Base-by-base conservation (phyloP, 805 yeast genomes). In the Pichia kluyveri region DNA sequence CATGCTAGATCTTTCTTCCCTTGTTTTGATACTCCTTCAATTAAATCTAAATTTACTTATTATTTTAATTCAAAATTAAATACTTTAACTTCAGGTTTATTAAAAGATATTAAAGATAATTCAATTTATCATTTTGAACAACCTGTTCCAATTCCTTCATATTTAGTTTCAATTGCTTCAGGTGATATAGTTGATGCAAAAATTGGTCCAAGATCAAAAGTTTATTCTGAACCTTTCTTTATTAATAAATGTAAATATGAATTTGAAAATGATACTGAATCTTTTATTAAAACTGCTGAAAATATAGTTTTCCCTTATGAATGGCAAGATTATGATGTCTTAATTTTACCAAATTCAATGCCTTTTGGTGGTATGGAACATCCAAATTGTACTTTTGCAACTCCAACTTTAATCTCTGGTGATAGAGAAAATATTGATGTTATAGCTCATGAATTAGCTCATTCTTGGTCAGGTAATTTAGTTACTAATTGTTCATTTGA, bases 281-380 rank as follows among this genome's bases (percentile, higher is more conserved):
- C 75, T 50, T 89, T 89, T 68, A 80, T 89, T 52, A 63, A 75
- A 57, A 75, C 84, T 17, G 95, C 96, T 10, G 96, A 89, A 64
- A 68, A 73, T 27, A 68, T 86, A 41, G 82, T 86, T 17, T 86
- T 82, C 59, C 76, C 79, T 2, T 89, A 89, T 65, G 93, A 86
- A 59, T 89, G 96, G 96, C 75, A 77, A 49, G 80, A 79, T 38
- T 89, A 83, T 63, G 90, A 88, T 60, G 84, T 87, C 31, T 71
- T 89, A 39, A 80, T 89, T 32, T 76, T 88, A 54, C 96, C 95
- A 3, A 76, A 82, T 47, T 77, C 80, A 8, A 75, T 78, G 67
- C 95, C 96, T 3, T 89, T 86, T 59, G 96, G 96, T 53, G 96
- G 96, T 47, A 89, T 89, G 96, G 96, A 89, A 68, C 86, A 87